Evolutionary conservation across 2,329 filamentous ascomycete genomes (phyloP).

Genomic region (Colletotrichum melonis): DNA sequence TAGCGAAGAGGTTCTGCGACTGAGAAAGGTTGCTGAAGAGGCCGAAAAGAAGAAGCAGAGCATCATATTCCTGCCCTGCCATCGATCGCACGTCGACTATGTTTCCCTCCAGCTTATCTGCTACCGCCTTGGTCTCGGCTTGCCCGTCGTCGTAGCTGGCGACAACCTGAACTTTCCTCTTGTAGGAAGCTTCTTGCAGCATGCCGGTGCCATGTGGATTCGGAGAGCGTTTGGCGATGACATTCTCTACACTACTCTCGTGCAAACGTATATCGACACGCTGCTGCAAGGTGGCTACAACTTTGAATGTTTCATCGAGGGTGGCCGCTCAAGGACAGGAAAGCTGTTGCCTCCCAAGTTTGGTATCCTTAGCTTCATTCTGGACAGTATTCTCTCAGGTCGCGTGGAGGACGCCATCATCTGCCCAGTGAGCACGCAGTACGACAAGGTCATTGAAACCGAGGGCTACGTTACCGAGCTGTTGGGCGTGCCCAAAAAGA

Average conservation of each 20-base stretch:
- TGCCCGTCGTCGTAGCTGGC: slow-evolving; percentile 93
- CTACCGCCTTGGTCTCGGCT: slow-evolving; percentile 87
- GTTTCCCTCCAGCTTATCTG: slow-evolving; percentile 95
- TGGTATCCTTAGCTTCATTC: slow-evolving; percentile 89
- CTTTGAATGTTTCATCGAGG: slow-evolving; percentile 97
- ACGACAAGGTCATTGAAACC: slow-evolving; percentile 98
- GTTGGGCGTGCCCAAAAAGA: slow-evolving; percentile 92
- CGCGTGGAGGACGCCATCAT: slow-evolving; percentile 92
- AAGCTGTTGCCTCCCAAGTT: slow-evolving; percentile 96
- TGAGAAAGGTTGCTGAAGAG: slow-evolving; percentile 84
- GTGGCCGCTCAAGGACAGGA: slow-evolving; percentile 90
- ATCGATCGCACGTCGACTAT: slow-evolving; percentile 96
- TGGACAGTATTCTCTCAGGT: slow-evolving; percentile 90
- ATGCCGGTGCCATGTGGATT: slow-evolving; percentile 98
- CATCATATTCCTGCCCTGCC: slow-evolving; percentile 94
- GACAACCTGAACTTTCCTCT: slow-evolving; percentile 97
- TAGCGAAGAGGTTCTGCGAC: slow-evolving; percentile 88
- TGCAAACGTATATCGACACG: slow-evolving; percentile 96
- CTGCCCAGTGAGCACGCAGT: slow-evolving; percentile 96
- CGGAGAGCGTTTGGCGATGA: slow-evolving; percentile 93
- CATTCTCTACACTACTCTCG: slow-evolving; percentile 88
- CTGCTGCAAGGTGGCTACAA: slow-evolving; percentile 92
- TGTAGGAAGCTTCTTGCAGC: slow-evolving; percentile 89
- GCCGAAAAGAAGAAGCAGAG: slow-evolving; percentile 91
- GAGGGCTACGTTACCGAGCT: slow-evolving; percentile 97